A percentile compares a stretch with the other conserved stretches of the same genome.
Evolutionary conservation across 768 basidiomycete species (phyloP).

Genomic region (Chalciporus chontae): DNA sequence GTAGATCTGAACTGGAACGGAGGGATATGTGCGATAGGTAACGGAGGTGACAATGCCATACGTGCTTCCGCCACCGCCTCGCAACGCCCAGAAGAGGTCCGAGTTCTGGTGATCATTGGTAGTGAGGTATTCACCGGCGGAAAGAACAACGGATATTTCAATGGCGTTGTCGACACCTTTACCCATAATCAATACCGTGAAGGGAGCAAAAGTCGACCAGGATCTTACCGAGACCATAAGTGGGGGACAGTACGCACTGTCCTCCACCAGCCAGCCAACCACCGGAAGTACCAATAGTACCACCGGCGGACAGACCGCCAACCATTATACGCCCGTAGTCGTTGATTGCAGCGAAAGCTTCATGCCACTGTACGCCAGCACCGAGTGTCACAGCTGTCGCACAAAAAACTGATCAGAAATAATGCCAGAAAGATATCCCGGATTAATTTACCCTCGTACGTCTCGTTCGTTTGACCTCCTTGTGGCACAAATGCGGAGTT

Average conservation of each 20-base stretch:
- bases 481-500: slow-evolving; percentile 30
- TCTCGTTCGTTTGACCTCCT: slow-evolving; percentile 22
- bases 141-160: slow-evolving; percentile 42
- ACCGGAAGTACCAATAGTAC: slow-evolving; percentile 38
- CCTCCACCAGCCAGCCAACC: slow-evolving; percentile 50
- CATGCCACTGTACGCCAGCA: slow-evolving; percentile 45
- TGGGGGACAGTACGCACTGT: slow-evolving; percentile 38
- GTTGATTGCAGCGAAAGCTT: slow-evolving; percentile 38
- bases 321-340: slow-evolving; percentile 37
- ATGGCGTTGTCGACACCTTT: slow-evolving; percentile 48
- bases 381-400: slow-evolving; percentile 28
- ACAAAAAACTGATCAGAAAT: neutral
- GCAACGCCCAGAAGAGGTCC: slow-evolving; percentile 53
- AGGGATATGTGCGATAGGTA: slow-evolving; percentile 42
- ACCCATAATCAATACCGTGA: no score
- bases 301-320: slow-evolving; percentile 35
- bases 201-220: no score
- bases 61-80: slow-evolving; percentile 48
- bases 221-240: slow-evolving; percentile 42
- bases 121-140: slow-evolving; percentile 37
- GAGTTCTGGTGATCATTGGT: slow-evolving; percentile 39
- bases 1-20: slow-evolving; percentile 30
- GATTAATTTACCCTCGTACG: slow-evolving; percentile 1
- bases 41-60: slow-evolving; percentile 45
- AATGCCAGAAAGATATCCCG: neutral